A percentile compares a stretch with the other conserved stretches of the same genome.
Evolutionary conservation across 164 flowering plant species (phyloP).

Genomic region (Kingdonia uniflora): DNA sequence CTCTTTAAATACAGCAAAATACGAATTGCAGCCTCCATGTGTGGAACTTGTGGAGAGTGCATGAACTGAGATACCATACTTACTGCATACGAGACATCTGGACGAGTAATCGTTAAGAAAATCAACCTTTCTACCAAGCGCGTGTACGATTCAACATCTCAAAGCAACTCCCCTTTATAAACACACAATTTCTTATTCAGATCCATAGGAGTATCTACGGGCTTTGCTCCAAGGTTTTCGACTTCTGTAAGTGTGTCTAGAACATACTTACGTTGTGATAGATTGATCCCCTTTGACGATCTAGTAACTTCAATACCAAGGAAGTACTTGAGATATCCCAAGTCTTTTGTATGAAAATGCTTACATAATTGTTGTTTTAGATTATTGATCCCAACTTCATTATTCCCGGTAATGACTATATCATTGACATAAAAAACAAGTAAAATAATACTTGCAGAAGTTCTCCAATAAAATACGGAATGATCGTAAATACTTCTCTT

Average conservation of each 20-base stretch:
- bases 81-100: background rate
- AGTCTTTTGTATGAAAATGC: background rate
- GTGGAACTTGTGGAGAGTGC: background rate
- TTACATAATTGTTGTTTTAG: background rate
- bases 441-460: background rate
- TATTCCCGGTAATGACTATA: background rate
- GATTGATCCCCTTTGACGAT: background rate
- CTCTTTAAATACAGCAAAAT: background rate
- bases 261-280: background rate
- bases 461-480: background rate
- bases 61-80: background rate
- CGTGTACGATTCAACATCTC: background rate
- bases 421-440: background rate
- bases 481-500: no score
- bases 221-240: background rate
- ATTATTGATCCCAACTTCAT: background rate
- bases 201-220: background rate
- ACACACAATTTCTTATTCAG: background rate
- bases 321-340: background rate
- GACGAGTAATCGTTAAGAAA: background rate
- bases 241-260: background rate
- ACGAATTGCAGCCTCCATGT: background rate
- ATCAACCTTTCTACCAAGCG: background rate
- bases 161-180: background rate
- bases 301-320: background rate